These are phyloP conservation scores for Astrephomene gubernaculifera DNA, from an alignment of 139 green algal genomes.

Conservation along the genomic window DNA sequence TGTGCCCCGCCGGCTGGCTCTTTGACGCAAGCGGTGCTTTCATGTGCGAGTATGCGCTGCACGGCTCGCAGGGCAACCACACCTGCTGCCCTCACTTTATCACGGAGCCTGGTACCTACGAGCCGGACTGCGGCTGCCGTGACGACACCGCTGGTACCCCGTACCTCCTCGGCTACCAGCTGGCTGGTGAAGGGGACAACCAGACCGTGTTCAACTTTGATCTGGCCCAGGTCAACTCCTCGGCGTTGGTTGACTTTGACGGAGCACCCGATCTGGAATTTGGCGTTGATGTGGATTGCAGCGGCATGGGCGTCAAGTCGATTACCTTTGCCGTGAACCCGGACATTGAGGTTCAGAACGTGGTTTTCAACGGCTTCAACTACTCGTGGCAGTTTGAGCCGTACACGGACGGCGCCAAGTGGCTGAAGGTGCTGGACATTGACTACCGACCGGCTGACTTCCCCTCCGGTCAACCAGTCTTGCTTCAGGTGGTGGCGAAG, in stretches of 20 bases:
- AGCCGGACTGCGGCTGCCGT: constrained; percentile 51
- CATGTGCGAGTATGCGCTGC: constrained; percentile 53
- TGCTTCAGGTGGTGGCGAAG: constrained; percentile 2
- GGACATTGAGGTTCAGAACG: not conserved
- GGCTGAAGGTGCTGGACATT: constrained; percentile 32
- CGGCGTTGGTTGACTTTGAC: not conserved
- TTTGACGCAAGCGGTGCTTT: not conserved
- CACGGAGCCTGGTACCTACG: not conserved
- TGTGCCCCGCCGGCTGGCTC: constrained; percentile 47
- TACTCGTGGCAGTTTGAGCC: constrained; percentile 40
- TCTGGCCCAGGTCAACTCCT: constrained; percentile 39
- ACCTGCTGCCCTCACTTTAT: constrained; percentile 56
- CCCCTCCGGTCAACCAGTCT: not conserved
- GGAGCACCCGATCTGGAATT: not conserved
- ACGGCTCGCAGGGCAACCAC: constrained; percentile 47
- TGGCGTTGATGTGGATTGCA: constrained; percentile 14
- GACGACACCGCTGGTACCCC: constrained; percentile 49
- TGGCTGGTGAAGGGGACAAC: not conserved
- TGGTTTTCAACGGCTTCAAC: constrained; percentile 47
- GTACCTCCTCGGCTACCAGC: constrained; percentile 53
- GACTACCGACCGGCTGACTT: constrained; percentile 10
- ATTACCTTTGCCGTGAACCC: constrained; percentile 10
- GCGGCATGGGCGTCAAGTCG: not conserved
- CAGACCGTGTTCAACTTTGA: constrained; percentile 53
- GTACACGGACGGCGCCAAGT: constrained; percentile 20